Evolutionary conservation across 179 eudicot species (phyloP).

Genomic region (Beta macrorhiza): DNA sequence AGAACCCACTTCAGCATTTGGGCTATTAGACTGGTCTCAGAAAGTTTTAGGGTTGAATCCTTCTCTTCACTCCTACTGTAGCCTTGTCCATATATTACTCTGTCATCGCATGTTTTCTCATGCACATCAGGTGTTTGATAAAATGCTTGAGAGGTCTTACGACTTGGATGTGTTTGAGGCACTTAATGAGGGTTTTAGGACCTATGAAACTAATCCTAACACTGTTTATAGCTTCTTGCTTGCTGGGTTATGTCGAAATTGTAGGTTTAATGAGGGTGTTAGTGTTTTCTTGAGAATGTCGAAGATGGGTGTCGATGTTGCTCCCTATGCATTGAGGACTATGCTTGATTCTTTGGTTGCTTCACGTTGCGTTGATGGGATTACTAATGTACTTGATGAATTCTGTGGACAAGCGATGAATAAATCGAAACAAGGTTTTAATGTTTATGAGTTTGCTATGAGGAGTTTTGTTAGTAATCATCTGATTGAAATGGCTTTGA

Average conservation of each 20-base stretch:
- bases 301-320: constrained; percentile 39
- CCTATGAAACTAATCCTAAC: constrained; percentile 43
- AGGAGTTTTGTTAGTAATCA: constrained; percentile 39
- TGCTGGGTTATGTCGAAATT: constrained; percentile 51
- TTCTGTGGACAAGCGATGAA: constrained; percentile 24
- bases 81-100: constrained; percentile 40
- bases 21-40: constrained; percentile 52
- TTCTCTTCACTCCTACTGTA: constrained; percentile 30
- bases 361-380: constrained; percentile 28
- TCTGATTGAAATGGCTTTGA: constrained; percentile 43
- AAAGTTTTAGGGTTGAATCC: constrained; percentile 42
- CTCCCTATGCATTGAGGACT: constrained; percentile 41
- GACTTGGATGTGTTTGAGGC: constrained; percentile 36
- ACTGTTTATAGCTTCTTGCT: constrained; percentile 55
- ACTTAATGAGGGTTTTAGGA: constrained; percentile 37
- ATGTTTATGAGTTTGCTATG: constrained; percentile 48
- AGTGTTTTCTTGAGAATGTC: constrained; percentile 42
- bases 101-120: constrained; percentile 44
- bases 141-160: constrained; percentile 37
- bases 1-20: constrained; percentile 49
- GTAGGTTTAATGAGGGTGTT: constrained; percentile 47
- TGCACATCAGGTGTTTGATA: constrained; percentile 53
- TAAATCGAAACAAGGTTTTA: constrained; percentile 31
- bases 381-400: constrained; percentile 35
- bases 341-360: constrained; percentile 45